phyloP scores from a whole-genome alignment of 169 alveolate genomes.

The Plasmodium vivax region DNA sequence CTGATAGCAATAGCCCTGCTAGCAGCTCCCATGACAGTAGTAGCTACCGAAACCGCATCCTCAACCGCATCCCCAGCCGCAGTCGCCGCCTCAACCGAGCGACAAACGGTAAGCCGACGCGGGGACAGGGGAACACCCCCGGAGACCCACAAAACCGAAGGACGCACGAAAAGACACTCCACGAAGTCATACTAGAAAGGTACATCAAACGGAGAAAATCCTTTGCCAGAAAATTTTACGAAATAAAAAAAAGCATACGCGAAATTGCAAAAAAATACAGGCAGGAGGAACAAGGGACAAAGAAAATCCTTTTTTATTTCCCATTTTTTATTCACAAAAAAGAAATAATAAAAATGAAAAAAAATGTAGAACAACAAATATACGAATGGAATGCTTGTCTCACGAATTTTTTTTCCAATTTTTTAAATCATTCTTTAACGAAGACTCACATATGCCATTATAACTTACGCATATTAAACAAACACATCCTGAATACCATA shows the following conservation, averaged over 20 bases:
- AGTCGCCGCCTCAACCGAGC: not conserved
- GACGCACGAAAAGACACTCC: not conserved
- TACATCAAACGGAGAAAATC: conserved; percentile 20
- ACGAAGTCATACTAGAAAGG: conserved; percentile 12
- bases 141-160: not conserved
- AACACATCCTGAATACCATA: conserved; percentile 15
- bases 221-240: not conserved
- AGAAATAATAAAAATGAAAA: conserved; percentile 26
- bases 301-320: conserved; percentile 9
- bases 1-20: not conserved
- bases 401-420: conserved; percentile 28
- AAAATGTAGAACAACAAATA: conserved; percentile 42
- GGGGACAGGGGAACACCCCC: not conserved
- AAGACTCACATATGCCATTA: conserved; percentile 5
- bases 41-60: not conserved
- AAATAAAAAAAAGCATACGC: conserved; percentile 28
- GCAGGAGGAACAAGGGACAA: conserved; percentile 7
- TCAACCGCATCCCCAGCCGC: not conserved
- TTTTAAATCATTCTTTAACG: conserved; percentile 22
- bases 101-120: not conserved
- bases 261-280: conserved; percentile 14
- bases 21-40: not conserved
- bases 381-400: conserved; percentile 46
- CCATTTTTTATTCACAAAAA: conserved; percentile 59
- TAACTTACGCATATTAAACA: conserved; percentile 39